Percentiles rank a stretch among this genome's conserved stretches.
Conservation (phyloP, 2,329 filamentous ascomycete genomes). For the Fusarium nisikadoi region DNA sequence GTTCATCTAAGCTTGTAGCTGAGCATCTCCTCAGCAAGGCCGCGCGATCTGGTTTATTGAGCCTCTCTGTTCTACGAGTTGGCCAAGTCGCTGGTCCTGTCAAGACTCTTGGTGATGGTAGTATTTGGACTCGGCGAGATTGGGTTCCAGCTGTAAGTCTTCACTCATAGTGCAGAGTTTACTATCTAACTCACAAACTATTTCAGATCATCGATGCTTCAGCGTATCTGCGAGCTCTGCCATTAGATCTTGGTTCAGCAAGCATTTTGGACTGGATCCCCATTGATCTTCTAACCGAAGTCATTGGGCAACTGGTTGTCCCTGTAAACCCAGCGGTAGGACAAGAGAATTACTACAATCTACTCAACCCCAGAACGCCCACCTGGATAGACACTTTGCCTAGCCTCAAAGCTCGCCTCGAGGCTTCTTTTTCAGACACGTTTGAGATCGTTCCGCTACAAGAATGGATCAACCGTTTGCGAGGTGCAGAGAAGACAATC, state of each 20-base stretch:
- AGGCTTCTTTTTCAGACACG: rapidly evolving
- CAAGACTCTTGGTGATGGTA: not conserved
- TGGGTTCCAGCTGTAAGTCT: not conserved
- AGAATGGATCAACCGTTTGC: not conserved
- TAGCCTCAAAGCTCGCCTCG: not conserved
- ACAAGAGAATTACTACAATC: not conserved
- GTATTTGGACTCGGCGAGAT: not conserved
- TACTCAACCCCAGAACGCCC: not conserved
- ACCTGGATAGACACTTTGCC: not conserved
- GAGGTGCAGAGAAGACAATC: not conserved
- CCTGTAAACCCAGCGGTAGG: not conserved
- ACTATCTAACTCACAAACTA: rapidly evolving
- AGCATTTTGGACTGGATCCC: not conserved
- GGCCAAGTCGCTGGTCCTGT: not conserved
- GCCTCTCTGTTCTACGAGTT: not conserved
- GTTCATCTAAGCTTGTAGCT: not conserved
- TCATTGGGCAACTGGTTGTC: not conserved
- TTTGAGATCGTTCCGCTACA: not conserved
- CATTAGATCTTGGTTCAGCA: not conserved
- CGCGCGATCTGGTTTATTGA: not conserved
- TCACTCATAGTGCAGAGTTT: not conserved
- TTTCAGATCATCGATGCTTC: not conserved
- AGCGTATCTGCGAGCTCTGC: not conserved
- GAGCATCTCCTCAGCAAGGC: not conserved
- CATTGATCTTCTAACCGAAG: not conserved